These are phyloP conservation scores for Colletotrichum sp. DNA, from an alignment of 2,329 filamentous ascomycete species.

Conservation along the genomic window DNA sequence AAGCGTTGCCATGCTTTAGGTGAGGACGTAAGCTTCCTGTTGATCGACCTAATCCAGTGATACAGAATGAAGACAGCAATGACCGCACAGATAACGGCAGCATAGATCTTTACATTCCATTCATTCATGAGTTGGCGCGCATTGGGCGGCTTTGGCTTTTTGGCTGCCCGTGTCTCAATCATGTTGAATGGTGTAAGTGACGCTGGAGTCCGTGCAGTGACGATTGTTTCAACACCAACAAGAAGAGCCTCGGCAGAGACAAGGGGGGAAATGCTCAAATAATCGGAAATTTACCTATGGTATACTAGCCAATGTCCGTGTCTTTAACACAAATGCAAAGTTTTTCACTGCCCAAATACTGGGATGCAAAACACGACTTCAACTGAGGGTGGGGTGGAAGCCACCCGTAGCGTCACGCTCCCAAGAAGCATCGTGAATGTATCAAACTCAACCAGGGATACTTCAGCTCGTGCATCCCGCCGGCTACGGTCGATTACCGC, in stretches of 20 bases:
- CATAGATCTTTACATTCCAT: neutral
- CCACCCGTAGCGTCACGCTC: neutral
- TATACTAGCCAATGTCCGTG: neutral
- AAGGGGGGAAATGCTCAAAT: neutral
- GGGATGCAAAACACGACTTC: rapidly evolving
- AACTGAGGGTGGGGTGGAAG: neutral
- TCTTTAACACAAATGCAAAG: neutral
- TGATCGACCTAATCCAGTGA: neutral
- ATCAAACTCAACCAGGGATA: neutral
- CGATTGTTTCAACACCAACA: neutral
- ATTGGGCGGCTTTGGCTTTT: neutral
- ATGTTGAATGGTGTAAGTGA: neutral
- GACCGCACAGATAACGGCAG: neutral
- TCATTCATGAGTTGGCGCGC: neutral
- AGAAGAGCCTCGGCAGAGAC: neutral
- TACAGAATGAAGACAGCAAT: neutral
- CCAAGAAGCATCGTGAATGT: neutral
- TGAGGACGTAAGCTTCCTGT: neutral
- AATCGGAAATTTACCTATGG: neutral
- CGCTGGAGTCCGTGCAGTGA: neutral
- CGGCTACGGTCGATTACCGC: neutral
- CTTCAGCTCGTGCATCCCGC: neutral
- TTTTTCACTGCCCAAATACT: neutral
- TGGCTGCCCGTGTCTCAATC: neutral
- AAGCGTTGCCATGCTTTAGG: neutral